These are phyloP conservation scores for Flaveria trinervia DNA, from an alignment of 129 eudicot species.

Conservation along the genomic window DNA sequence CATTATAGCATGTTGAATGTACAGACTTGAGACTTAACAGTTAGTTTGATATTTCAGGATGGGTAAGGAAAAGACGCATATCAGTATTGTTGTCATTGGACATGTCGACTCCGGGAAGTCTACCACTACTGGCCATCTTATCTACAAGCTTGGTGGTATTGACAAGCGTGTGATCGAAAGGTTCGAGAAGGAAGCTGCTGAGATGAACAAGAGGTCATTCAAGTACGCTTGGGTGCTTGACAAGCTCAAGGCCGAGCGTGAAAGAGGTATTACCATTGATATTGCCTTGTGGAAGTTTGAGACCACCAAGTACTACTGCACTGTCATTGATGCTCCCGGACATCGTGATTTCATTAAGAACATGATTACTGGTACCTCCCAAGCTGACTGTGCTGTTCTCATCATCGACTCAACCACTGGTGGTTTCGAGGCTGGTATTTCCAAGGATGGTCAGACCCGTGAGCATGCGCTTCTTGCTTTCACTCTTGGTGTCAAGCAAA, in stretches of 20 bases:
- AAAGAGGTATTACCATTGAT: constrained; percentile 66
- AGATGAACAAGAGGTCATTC: constrained; percentile 20
- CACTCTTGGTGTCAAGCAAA: constrained; percentile 65
- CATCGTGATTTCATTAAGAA: constrained; percentile 61
- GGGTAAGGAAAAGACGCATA: constrained; percentile 48
- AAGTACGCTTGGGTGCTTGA: constrained; percentile 64
- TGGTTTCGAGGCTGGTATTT: constrained; percentile 59
- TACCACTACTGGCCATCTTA: constrained; percentile 61
- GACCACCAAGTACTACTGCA: constrained; percentile 68
- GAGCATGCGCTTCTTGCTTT: constrained; percentile 64
- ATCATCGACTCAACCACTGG: constrained; percentile 65
- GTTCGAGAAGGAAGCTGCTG: constrained; percentile 38
- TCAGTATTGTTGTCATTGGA: constrained; percentile 44
- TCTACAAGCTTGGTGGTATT: constrained; percentile 9
- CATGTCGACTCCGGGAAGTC: constrained; percentile 69
- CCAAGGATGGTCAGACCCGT: constrained; percentile 62
- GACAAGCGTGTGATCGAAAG: constrained; percentile 39
- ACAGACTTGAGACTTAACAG: background rate
- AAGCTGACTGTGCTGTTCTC: constrained; percentile 60
- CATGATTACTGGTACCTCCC: constrained; percentile 67
- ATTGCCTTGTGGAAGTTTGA: constrained; percentile 63
- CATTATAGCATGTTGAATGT: background rate
- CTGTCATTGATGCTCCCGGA: constrained; percentile 56
- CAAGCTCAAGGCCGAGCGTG: constrained; percentile 65
- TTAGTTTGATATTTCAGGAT: constrained; percentile 16